Evolutionary conservation across 2,329 filamentous ascomycete genomes (phyloP).

Genomic region (Aureobasidium uvarum): DNA sequence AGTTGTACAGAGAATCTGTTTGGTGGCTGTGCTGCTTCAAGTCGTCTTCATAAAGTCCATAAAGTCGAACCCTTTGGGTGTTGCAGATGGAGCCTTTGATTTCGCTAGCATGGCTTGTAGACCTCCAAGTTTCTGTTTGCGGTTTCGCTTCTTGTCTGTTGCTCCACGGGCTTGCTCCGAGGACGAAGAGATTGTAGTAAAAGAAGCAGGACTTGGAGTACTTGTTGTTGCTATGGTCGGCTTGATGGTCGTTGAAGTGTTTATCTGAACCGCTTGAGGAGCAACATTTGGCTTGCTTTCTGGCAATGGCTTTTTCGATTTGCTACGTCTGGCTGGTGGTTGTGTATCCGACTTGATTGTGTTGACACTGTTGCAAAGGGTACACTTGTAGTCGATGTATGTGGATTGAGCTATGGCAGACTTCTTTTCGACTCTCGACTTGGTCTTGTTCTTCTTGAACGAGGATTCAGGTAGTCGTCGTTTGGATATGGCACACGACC

Average conservation of each 20-base stretch:
- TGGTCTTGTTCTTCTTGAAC: conserved; percentile 4
- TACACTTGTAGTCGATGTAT: conserved; percentile 15
- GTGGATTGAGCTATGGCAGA: not conserved
- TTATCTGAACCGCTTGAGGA: not conserved
- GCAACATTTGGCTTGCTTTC: not conserved
- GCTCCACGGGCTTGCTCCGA: not conserved
- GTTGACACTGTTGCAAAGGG: conserved; percentile 2
- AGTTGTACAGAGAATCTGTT: not conserved
- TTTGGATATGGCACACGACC: conserved; percentile 33
- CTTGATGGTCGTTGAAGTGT: not conserved
- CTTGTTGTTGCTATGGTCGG: not conserved
- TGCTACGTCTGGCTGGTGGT: not conserved
- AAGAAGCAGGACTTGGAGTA: conserved; percentile 3
- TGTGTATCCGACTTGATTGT: conserved; percentile 1
- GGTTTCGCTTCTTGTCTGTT: conserved; percentile 52
- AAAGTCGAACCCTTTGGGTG: conserved; percentile 45
- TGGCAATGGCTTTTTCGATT: not conserved
- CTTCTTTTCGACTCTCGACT: conserved; percentile 20
- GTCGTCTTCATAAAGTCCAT: conserved; percentile 54
- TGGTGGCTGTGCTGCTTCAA: not conserved
- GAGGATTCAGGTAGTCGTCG: not conserved
- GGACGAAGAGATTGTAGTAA: not conserved
- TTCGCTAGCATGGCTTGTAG: conserved; percentile 55
- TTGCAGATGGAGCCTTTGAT: conserved; percentile 42
- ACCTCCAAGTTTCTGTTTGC: conserved; percentile 54